Conservation (phyloP, 2,329 filamentous ascomycete genomes). For the Beauveria sp. region DNA sequence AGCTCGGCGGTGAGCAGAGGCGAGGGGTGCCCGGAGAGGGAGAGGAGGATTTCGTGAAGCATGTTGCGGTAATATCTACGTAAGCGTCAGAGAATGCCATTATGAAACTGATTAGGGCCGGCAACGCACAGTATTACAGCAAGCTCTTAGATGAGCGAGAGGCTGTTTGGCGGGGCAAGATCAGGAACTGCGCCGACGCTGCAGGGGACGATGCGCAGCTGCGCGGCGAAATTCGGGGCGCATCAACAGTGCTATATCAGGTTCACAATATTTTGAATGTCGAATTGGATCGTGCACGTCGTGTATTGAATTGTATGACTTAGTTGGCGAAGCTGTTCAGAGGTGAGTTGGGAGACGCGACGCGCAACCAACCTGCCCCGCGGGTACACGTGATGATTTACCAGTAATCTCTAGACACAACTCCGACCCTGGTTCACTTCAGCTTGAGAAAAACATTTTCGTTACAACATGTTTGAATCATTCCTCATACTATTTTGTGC, state of each 20-base stretch:
- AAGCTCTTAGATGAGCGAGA: neutral
- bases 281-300: neutral
- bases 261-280: neutral
- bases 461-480: neutral
- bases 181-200: neutral
- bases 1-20: conserved; percentile 61
- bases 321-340: neutral
- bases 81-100: neutral
- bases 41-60: conserved; percentile 98
- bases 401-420: neutral
- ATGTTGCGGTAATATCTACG: conserved; percentile 38
- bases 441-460: neutral
- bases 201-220: neutral
- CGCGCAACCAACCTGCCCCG: conserved; percentile 1
- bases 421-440: neutral
- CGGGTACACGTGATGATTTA: conserved; percentile 5
- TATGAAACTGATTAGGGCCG: neutral
- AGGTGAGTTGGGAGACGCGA: neutral
- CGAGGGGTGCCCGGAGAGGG: conserved; percentile 88
- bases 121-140: neutral
- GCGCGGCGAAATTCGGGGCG: neutral
- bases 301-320: neutral
- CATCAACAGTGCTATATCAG: neutral
- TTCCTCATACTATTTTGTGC: neutral
- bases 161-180: neutral